Conservation (phyloP, 2,329 filamentous ascomycete species). For the Rhynchosporium agropyri region DNA sequence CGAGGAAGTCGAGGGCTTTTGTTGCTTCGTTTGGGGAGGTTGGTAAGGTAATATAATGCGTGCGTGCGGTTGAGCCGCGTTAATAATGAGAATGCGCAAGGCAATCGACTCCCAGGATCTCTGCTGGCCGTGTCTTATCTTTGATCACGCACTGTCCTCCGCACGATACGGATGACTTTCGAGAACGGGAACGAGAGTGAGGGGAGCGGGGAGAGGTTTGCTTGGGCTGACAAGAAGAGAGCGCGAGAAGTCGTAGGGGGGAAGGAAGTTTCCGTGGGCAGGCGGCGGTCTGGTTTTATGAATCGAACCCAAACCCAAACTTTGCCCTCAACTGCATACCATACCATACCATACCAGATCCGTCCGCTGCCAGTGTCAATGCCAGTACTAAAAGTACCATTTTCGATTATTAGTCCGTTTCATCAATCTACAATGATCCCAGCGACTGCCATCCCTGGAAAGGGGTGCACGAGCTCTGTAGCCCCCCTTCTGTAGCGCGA, state of each 20-base stretch:
- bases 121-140: conserved; percentile 8
- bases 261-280: conserved; percentile 7
- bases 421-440: background rate
- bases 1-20: conserved; percentile 21
- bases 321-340: background rate
- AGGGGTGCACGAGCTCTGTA: conserved; percentile 9
- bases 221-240: conserved; percentile 37
- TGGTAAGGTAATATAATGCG: conserved; percentile 8
- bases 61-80: conserved; percentile 7
- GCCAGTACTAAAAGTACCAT: no score
- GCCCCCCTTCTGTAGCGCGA: conserved; percentile 3
- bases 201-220: conserved; percentile 19
- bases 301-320: conserved; percentile 22
- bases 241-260: conserved; percentile 16
- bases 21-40: conserved; percentile 26
- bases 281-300: conserved; percentile 39
- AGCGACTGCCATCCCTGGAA: background rate
- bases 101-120: conserved; percentile 11
- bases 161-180: background rate
- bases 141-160: conserved; percentile 1
- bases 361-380: background rate
- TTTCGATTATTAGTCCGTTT: no score
- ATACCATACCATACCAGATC: background rate
- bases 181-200: conserved; percentile 7
- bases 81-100: conserved; percentile 14